Conservation (phyloP, 805 yeast species). For the Maudiozyma barnettii region DNA sequence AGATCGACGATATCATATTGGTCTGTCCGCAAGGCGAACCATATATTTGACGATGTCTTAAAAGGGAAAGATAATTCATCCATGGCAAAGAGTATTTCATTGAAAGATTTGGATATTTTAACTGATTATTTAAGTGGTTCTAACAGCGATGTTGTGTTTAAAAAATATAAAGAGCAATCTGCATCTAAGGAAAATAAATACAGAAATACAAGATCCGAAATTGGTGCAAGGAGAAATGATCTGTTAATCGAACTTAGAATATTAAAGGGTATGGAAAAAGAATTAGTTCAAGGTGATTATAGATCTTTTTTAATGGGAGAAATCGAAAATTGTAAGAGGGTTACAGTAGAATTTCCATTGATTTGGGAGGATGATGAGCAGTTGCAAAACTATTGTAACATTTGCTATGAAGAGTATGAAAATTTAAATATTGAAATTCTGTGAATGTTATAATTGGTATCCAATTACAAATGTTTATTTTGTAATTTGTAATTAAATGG, state of each 20-base stretch:
- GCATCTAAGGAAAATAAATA: slow-evolving; percentile 14
- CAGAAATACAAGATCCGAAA: slow-evolving; percentile 34
- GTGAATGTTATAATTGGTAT: not conserved
- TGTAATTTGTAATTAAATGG: no score
- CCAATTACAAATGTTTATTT: no score
- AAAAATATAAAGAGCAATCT: slow-evolving; percentile 23
- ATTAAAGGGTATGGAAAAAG: slow-evolving; percentile 56
- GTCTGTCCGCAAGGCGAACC: slow-evolving; percentile 43
- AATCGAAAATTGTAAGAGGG: slow-evolving; percentile 41
- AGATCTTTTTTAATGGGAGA: slow-evolving; percentile 60
- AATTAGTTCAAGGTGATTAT: slow-evolving; percentile 58
- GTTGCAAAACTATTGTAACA: slow-evolving; percentile 26
- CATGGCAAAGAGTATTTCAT: slow-evolving; percentile 54
- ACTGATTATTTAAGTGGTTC: slow-evolving; percentile 32
- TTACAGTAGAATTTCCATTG: slow-evolving; percentile 21
- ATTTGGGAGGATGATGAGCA: slow-evolving; percentile 21
- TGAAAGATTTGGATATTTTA: slow-evolving; percentile 44
- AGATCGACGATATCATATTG: slow-evolving; percentile 48
- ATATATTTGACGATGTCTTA: slow-evolving; percentile 18
- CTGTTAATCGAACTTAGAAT: slow-evolving; percentile 58
- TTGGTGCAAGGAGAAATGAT: slow-evolving; percentile 64
- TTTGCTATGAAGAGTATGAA: slow-evolving; percentile 27
- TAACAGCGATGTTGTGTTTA: slow-evolving; percentile 23
- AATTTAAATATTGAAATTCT: slow-evolving; percentile 5
- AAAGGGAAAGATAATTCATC: slow-evolving; percentile 20